Base-by-base conservation (phyloP, 805 yeast species). In the Candida boleticola region DNA sequence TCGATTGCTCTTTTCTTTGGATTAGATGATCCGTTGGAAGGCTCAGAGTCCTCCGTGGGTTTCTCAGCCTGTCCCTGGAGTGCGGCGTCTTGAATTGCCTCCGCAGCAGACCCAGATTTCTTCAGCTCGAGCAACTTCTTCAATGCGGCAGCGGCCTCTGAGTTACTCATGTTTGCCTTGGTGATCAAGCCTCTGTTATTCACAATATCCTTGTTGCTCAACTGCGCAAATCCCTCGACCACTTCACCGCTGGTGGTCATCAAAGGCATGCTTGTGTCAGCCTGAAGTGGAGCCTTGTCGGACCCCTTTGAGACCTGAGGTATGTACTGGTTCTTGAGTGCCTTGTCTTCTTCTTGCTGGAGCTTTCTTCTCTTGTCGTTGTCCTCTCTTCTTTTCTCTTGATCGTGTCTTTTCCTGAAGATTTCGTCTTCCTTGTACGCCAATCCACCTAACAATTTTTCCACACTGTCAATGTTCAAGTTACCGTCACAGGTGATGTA, bases 401-500 rank as follows among this genome's bases (percentile, higher is more conserved):
- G 76, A 10, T 81, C 83, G 47, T 80, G 83, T 51, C 86, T 75
- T 37, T 76, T 74, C 44, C 79, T 73, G 64, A 93, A 87, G 37
- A 93, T 87, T 5, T 74, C 83, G 40, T 80, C 85, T 58, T 93
- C 99, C 55, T 83, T 83, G 26, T 67, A 55, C 6, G 92, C 86
- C 31, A 93, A 69, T 19, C 73, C 77, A 18, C 63, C 59, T 64
- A 93, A 64, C 44, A 93, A 64, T 37, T 72, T 71, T 52, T 90
- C 95, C 3, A 89, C 96, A 40, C 88, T 81, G 30, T 74, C 78
- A 35, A 90, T 61, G 57, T 89, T 82, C 39, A 93, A 74, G 14
- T 72, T 71, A 32, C 99, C 99, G 61, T 93, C 99, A 52, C 90
- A 80, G 1, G 98, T 92, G 57, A 93, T 75, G 60, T 83, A 93